Evolutionary conservation across 164 flowering plant species (phyloP).

Genomic region (Protea cynaroides): DNA sequence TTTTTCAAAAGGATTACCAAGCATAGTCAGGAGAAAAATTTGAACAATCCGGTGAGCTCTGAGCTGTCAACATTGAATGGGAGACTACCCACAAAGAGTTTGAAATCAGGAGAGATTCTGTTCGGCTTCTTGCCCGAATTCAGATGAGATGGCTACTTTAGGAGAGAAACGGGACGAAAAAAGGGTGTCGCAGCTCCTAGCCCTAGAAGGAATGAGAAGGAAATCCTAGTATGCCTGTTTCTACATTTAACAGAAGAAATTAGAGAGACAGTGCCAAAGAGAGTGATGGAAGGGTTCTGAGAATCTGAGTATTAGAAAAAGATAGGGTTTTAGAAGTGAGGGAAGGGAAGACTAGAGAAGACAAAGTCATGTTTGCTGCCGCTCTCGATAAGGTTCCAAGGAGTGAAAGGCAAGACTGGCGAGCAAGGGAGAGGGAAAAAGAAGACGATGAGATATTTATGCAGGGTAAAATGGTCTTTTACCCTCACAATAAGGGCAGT

Average conservation of each 20-base stretch:
- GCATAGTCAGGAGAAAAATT: too few species aligned
- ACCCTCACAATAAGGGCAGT: too few species aligned
- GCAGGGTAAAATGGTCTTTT: too few species aligned
- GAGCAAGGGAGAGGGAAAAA: too few species aligned
- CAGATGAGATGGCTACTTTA: conserved; percentile 37
- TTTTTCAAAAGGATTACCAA: too few species aligned
- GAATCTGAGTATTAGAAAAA: conserved; percentile 18
- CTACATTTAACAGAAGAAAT: conserved; percentile 2
- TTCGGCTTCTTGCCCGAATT: conserved; percentile 26
- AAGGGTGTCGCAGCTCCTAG: background rate
- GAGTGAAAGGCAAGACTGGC: background rate
- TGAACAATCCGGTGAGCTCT: conserved; percentile 57
- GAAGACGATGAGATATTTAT: too few species aligned
- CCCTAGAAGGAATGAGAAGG: conserved; percentile 16
- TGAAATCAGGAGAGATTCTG: conserved; percentile 44
- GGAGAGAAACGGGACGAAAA: conserved; percentile 34
- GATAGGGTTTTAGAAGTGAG: conserved; percentile 40
- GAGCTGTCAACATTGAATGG: conserved; percentile 67
- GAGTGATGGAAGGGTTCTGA: conserved; percentile 4
- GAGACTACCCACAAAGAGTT: conserved; percentile 74
- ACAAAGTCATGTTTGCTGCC: conserved; percentile 12
- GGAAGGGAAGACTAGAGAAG: conserved; percentile 40
- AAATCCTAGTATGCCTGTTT: conserved; percentile 19
- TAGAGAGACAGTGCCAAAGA: background rate
- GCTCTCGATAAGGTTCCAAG: background rate